Percentiles rank a stretch among this genome's conserved stretches.
Evolutionary conservation across 2,329 filamentous ascomycete species (phyloP).

Genomic region (Chalara sp.): DNA sequence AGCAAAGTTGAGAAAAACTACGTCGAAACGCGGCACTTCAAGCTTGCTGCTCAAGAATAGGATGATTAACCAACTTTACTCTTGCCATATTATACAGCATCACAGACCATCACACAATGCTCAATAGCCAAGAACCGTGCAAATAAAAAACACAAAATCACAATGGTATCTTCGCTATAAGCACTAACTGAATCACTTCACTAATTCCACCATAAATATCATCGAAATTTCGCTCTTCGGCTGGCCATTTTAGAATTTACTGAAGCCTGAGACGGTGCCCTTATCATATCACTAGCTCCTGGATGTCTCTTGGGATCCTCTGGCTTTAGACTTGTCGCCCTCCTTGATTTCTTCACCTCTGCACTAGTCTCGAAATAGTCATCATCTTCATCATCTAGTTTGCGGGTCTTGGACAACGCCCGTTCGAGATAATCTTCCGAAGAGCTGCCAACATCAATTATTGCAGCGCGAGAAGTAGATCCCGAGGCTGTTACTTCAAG

Average conservation of each 20-base stretch:
- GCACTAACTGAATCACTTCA: background rate
- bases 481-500: too few species aligned
- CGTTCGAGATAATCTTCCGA: too few species aligned
- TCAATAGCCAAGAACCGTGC: too few species aligned
- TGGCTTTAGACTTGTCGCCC: slow-evolving; percentile 13
- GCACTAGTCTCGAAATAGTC: slow-evolving; percentile 7
- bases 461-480: too few species aligned
- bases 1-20: too few species aligned
- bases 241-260: slow-evolving; percentile 10
- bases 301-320: slow-evolving; percentile 5
- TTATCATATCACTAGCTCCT: slow-evolving; percentile 7
- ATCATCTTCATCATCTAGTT: slow-evolving; percentile 2
- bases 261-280: slow-evolving; percentile 11
- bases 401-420: slow-evolving; percentile 1
- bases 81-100: too few species aligned
- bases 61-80: too few species aligned
- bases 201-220: background rate
- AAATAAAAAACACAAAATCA: background rate
- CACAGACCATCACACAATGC: too few species aligned
- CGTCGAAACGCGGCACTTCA: too few species aligned
- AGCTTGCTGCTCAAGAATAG: too few species aligned
- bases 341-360: slow-evolving; percentile 5
- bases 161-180: background rate
- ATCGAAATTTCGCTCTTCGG: slow-evolving; percentile 9
- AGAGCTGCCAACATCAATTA: too few species aligned